Evolutionary conservation across 129 eudicot species (phyloP).

Genomic region (Oenanthe sinensis): DNA sequence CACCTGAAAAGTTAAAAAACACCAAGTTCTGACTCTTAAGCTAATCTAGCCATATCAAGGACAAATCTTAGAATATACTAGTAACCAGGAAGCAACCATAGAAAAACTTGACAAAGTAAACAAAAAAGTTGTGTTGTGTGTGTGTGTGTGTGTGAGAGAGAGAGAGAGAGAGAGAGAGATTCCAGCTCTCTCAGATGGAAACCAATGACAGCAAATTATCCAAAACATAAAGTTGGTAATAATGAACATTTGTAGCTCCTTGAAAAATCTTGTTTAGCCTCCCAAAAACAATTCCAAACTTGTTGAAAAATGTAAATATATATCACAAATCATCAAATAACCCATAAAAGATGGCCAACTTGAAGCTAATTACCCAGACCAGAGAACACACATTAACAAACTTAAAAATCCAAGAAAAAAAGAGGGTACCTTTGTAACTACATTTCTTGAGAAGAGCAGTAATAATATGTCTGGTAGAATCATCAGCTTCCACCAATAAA

Average conservation of each 20-base stretch:
- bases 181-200: too few relatives aligned
- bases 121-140: not conserved
- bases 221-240: not conserved
- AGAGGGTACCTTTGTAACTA: conserved; percentile 57
- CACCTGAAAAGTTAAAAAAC: not conserved
- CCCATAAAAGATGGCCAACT: not conserved
- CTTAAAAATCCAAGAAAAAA: not conserved
- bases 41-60: not conserved
- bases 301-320: too few relatives aligned
- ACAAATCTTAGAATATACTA: not conserved
- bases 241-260: too few relatives aligned
- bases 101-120: not conserved
- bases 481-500: conserved; percentile 81
- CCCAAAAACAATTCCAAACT: not conserved
- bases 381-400: not conserved
- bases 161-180: too few relatives aligned
- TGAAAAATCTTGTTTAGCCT: too few relatives aligned
- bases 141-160: not conserved
- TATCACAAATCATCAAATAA: not conserved
- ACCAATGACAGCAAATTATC: too few relatives aligned
- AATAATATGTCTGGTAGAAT: conserved; percentile 74
- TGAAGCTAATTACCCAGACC: not conserved
- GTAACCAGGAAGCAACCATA: not conserved
- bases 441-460: conserved; percentile 92
- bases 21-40: not conserved